These are phyloP conservation scores for Candida silvatica DNA, from an alignment of 805 yeast genomes.

Conservation along the genomic window DNA sequence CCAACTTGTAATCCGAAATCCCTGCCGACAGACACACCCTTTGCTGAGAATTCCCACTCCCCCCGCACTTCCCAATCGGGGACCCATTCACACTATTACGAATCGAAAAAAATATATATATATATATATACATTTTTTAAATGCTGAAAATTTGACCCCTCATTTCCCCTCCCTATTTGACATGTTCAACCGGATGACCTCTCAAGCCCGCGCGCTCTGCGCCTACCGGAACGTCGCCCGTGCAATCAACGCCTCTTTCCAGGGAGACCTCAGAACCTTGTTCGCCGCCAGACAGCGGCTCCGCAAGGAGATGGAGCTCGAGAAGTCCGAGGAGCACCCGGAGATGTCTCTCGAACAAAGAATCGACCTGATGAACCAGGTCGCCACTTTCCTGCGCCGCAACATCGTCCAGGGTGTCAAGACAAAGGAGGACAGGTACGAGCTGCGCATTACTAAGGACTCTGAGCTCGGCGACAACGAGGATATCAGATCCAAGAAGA, in stretches of 20 bases:
- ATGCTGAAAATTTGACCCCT: no score
- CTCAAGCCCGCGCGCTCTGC: conserved; percentile 14
- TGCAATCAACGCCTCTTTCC: conserved; percentile 57
- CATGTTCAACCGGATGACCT: background rate
- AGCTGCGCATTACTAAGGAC: conserved; percentile 64
- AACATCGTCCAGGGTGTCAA: conserved; percentile 81
- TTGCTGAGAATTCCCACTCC: no score
- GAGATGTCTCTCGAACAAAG: conserved; percentile 39
- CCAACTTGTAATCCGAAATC: no score
- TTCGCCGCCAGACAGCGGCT: conserved; percentile 54
- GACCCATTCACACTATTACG: no score
- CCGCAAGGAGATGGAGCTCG: conserved; percentile 39
- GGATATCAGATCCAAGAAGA: conserved; percentile 45
- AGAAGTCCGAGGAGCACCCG: conserved; percentile 32
- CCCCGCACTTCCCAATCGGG: no score
- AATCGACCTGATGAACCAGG: conserved; percentile 52
- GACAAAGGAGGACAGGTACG: conserved; percentile 36
- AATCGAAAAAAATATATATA: no score
- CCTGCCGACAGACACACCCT: no score
- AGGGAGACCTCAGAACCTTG: conserved; percentile 38
- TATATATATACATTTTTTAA: no score
- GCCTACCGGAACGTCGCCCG: conserved; percentile 64
- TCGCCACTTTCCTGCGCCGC: conserved; percentile 56
- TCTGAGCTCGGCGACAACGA: conserved; percentile 93
- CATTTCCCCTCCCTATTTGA: no score